Base-by-base conservation (phyloP, 306 rosid species). In the Purshia tridentata region DNA sequence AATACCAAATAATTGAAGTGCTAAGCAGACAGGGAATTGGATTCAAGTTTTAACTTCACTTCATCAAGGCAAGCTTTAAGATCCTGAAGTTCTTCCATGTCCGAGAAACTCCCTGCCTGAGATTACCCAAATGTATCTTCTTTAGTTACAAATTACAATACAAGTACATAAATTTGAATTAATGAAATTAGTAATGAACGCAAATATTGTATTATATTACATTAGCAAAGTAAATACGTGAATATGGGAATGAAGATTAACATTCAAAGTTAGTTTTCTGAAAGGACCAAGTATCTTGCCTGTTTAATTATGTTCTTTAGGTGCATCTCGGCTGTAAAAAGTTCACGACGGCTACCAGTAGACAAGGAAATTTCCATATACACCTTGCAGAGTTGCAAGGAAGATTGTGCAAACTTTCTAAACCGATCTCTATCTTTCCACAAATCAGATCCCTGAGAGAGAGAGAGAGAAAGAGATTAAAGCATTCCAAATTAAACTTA, bases 351-450 rank as follows among this genome's bases (percentile, higher is more conserved):
- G 80, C 88, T 89, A 57, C 85, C 89, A 23, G 89, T 73, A 62
- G 98, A 81, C 40, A 85, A 68, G 39, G 87, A 86, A 73, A 94
- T 86, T 80, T 91, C 89, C 81, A 83, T 68, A 73, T 94, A 91
- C 60, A 94, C 91, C 80, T 79, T 86, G 91, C 95, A 88, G 55
- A 94, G 95, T 81, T 91, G 96, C 81, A 91, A 70, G 23, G 97
- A 91, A 19, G 98, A 96, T 71, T 69, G 89, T 46, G 97, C 92
- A 60, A 86, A 91, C 84, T 79, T 94, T 66, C 75, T 81, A 71
- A 89, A 94, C 42, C 88, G 93, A 15, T 76, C 85, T 71, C 50
- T 80, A 78, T 91, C 89, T 54, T 88, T 94, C 96, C 95, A 94
- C 48, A 91, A 68, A 79, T 91, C 96, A 59, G 95, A 91, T 59